Percentiles rank a stretch among this genome's conserved stretches.
Conservation (phyloP, 2,329 filamentous ascomycete species). For the Leptographium wingfieldii region DNA sequence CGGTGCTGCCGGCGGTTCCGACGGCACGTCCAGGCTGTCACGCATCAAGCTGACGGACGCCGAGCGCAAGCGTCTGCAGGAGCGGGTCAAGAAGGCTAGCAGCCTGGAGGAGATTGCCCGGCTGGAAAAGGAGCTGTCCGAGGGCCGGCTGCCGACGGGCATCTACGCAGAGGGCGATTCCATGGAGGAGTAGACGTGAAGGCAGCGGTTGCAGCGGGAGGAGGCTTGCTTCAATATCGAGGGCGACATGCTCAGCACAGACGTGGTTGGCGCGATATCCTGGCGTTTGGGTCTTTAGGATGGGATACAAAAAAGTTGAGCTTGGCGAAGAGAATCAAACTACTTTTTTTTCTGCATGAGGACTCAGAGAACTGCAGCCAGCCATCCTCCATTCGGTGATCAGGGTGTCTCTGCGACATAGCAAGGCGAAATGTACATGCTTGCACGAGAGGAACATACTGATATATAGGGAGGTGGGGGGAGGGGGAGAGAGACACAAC, state of each 20-base stretch:
- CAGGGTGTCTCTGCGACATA: background rate
- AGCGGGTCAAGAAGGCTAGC: conserved; percentile 77
- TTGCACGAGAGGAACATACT: background rate
- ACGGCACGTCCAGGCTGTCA: conserved; percentile 47
- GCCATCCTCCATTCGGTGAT: background rate
- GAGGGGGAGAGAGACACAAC: background rate
- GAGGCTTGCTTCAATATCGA: background rate
- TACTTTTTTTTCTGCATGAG: background rate
- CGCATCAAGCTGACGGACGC: conserved; percentile 75
- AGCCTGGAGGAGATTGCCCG: conserved; percentile 81
- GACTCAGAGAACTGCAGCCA: background rate
- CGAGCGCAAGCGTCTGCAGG: conserved; percentile 75
- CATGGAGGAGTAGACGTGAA: conserved; percentile 43
- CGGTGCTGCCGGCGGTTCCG: conserved; percentile 17
- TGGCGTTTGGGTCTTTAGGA: background rate
- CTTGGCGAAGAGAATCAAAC: background rate
- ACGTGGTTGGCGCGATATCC: background rate
- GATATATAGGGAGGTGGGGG: background rate
- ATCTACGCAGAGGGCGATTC: conserved; percentile 41
- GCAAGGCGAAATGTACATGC: background rate
- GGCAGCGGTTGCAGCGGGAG: background rate
- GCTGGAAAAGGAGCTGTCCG: conserved; percentile 82
- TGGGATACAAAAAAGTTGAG: background rate
- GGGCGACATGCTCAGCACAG: background rate
- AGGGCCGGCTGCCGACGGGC: conserved; percentile 70